A percentile compares a stretch with the other conserved stretches of the same genome.
phyloP scores from a whole-genome alignment of 2,329 filamentous ascomycete genomes.

The Arachnomyces sp. region DNA sequence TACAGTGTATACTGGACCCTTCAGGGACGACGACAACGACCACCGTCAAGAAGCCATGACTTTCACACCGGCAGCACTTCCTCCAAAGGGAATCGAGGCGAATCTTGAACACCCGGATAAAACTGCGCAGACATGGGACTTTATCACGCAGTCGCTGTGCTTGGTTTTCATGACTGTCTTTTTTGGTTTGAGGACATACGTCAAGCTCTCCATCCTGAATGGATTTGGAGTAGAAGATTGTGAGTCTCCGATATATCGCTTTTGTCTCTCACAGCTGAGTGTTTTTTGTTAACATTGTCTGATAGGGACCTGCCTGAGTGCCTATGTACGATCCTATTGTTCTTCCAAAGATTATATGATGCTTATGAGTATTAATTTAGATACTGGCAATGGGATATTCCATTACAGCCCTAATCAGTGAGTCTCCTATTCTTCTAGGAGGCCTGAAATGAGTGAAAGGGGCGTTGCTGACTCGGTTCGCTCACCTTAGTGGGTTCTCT shows the following conservation, averaged over 20 bases:
- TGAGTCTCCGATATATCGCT: conserved; percentile 10
- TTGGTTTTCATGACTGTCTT: conserved; percentile 20
- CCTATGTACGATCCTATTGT: neutral
- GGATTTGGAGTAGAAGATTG: conserved; percentile 21
- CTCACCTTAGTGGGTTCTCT: conserved; percentile 20
- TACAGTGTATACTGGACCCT: too few relatives aligned
- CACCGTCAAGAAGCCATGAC: too few relatives aligned
- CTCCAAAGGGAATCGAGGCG: conserved; percentile 2
- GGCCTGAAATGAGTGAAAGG: neutral
- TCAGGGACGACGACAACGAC: too few relatives aligned
- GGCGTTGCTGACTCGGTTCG: neutral
- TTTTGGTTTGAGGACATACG: conserved; percentile 19
- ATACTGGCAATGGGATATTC: conserved; percentile 6
- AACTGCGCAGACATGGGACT: conserved; percentile 20
- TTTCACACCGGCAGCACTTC: neutral
- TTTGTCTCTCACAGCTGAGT: neutral
- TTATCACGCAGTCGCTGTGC: conserved; percentile 20
- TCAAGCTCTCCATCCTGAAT: conserved; percentile 16
- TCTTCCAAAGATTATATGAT: neutral
- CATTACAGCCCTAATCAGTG: conserved; percentile 5
- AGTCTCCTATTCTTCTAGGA: neutral
- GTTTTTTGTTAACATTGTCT: neutral
- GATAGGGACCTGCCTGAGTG: conserved; percentile 4
- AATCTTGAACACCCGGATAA: conserved; percentile 10
- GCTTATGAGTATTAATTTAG: neutral